Percentiles rank a stretch among this genome's conserved stretches.
Evolutionary conservation across 192 early-diverging fungal genomes (phyloP).

Genomic region (Coemansia sp.): DNA sequence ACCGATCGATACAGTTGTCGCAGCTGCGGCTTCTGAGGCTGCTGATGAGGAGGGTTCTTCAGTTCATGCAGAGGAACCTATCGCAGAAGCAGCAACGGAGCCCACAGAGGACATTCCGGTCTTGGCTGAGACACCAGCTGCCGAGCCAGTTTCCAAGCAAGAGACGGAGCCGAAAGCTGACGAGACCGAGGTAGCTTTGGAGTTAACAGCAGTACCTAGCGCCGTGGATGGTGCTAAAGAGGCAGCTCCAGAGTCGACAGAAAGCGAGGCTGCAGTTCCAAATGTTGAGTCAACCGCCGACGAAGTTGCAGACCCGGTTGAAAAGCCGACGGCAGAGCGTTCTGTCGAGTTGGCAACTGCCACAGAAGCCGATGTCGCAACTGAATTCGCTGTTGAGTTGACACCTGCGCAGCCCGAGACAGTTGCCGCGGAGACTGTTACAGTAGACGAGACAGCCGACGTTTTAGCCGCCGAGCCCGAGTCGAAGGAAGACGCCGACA

Average conservation of each 20-base stretch:
- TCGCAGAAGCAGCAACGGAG: not conserved
- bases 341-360: not conserved
- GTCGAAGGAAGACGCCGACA: too few species aligned
- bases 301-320: not conserved
- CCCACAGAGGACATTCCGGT: not conserved
- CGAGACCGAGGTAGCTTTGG: too few species aligned
- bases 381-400: not conserved
- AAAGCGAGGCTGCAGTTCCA: too few species aligned
- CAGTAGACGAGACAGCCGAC: not conserved
- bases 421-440: not conserved
- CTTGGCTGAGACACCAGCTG: not conserved
- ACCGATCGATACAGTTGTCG: too few species aligned
- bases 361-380: not conserved
- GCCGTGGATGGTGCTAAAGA: too few species aligned
- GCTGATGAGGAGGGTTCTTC: too few species aligned
- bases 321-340: not conserved
- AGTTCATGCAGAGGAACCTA: not conserved
- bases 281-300: not conserved
- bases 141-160: not conserved
- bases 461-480: too few species aligned
- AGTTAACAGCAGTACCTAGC: too few species aligned
- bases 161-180: not conserved
- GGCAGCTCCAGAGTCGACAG: too few species aligned
- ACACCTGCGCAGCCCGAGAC: not conserved
- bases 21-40: too few species aligned